Base-by-base conservation (phyloP, 192 early-diverging fungal species). In the Allomyces macrogynus region DNA sequence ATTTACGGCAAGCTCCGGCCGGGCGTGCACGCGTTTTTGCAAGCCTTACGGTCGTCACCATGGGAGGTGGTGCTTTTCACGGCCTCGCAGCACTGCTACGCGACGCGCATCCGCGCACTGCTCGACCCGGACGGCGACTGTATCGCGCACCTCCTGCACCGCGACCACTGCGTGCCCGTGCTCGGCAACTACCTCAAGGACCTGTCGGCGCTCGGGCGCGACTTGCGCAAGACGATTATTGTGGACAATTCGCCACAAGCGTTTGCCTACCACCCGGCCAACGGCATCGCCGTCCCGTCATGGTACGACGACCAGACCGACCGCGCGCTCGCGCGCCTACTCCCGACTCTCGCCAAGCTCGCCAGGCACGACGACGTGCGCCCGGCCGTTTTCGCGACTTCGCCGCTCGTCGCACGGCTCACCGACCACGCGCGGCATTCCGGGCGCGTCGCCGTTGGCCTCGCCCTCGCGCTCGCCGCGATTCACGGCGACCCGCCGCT, bases 21-120 rank as follows among this genome's bases (percentile, higher is more conserved):
- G 0, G 78, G 80, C 5, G 81, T 76, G 71, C 71, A 65, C 14
- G 78, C 78, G 61, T 88, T 88, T 61, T 72, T 88, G 43, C 74
- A 81, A 26, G 69, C 69, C 63, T 78, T 73, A 25, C 76, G 84
- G 43, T 63, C 73, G 65, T 68, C 77, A 43, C 32, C 32, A 3
- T 88, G 83, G 60, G 86, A 88, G 67, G 83, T 88, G 1, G 84
- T 87, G 5, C 73, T 87, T 1, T 88, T 88, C 60, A 88, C 86
- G 5, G 86, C 86, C 4, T 86, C 84, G 61, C 85, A 86, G 73
- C 80, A 86, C 62, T 76, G 80, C n/a, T 88, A 88, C 60, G 86
- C 85, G 4, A 81, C 86, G 64, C 69, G 72, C 18, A 65, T 86
- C 49, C 71, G 83, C 40, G 80, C 83, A 61, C 64, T 80, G 40